phyloP scores from a whole-genome alignment of 306 rosid species.

The Cicer judaicum region DNA sequence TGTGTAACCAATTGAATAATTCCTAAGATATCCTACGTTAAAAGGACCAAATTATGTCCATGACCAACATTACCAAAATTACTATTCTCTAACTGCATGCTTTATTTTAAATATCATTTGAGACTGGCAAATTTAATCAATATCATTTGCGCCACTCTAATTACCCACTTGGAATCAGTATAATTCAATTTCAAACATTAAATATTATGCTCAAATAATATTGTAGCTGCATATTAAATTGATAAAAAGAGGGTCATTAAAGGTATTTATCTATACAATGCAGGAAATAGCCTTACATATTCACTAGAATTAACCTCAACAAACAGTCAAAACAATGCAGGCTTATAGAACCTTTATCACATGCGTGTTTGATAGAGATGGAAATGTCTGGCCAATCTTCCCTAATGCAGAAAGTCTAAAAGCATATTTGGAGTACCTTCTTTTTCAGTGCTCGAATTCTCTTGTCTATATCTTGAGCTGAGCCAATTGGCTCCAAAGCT shows the following conservation, averaged over 20 bases:
- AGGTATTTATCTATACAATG: conserved; percentile 27
- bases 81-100: conserved; percentile 13
- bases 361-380: conserved; percentile 22
- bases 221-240: neutral
- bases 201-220: neutral
- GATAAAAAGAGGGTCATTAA: neutral
- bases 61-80: neutral
- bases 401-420: conserved; percentile 30
- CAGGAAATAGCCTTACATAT: conserved; percentile 6
- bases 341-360: neutral
- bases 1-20: neutral
- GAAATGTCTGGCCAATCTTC: conserved; percentile 1
- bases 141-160: conserved; percentile 1
- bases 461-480: conserved; percentile 73
- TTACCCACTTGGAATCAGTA: neutral
- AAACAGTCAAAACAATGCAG: neutral
- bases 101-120: neutral
- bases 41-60: conserved; percentile 10
- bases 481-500: conserved; percentile 49
- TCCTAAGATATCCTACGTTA: neutral
- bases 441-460: conserved; percentile 81
- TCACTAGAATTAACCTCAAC: conserved; percentile 19
- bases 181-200: neutral
- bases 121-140: neutral
- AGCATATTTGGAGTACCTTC: conserved; percentile 57